These are phyloP conservation scores for Emmonsiellopsis sp. DNA, from an alignment of 2,329 filamentous ascomycete species.

Conservation along the genomic window DNA sequence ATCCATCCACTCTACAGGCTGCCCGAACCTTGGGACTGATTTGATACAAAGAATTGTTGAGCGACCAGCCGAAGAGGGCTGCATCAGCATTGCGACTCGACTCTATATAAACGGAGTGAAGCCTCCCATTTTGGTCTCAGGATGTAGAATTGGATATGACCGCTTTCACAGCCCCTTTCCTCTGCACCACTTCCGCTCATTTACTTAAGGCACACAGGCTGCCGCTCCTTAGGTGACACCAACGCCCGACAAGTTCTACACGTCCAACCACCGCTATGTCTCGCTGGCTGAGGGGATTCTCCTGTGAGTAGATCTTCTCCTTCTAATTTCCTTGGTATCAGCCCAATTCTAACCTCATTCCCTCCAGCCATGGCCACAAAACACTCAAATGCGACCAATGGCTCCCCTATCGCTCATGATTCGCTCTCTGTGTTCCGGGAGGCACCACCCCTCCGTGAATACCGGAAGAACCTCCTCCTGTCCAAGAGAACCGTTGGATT, in stretches of 20 bases:
- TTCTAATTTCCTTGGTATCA: conserved; percentile 11
- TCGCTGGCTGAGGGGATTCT: conserved; percentile 13
- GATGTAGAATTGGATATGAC: not conserved
- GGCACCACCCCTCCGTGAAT: conserved; percentile 60
- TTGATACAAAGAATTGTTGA: too few species aligned
- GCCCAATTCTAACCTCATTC: not conserved
- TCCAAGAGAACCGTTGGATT: conserved; percentile 69
- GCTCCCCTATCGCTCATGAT: conserved; percentile 13
- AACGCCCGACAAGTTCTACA: not conserved
- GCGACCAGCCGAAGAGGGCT: not conserved
- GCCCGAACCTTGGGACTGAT: too few species aligned
- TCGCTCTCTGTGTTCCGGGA: conserved; percentile 57
- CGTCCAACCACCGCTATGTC: not conserved
- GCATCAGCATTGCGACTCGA: not conserved
- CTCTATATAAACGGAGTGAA: not conserved
- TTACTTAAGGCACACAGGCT: not conserved
- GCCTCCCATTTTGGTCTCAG: not conserved
- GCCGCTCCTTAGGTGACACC: not conserved
- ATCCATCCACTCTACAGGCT: not conserved
- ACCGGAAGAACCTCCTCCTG: conserved; percentile 57
- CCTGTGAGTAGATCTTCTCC: conserved; percentile 12
- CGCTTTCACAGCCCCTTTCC: not conserved
- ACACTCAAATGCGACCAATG: conserved; percentile 1
- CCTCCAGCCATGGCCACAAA: conserved; percentile 7
- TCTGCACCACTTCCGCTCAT: not conserved